These are phyloP conservation scores for Alternaria triticina DNA, from an alignment of 2,329 filamentous ascomycete species.

Conservation along the genomic window DNA sequence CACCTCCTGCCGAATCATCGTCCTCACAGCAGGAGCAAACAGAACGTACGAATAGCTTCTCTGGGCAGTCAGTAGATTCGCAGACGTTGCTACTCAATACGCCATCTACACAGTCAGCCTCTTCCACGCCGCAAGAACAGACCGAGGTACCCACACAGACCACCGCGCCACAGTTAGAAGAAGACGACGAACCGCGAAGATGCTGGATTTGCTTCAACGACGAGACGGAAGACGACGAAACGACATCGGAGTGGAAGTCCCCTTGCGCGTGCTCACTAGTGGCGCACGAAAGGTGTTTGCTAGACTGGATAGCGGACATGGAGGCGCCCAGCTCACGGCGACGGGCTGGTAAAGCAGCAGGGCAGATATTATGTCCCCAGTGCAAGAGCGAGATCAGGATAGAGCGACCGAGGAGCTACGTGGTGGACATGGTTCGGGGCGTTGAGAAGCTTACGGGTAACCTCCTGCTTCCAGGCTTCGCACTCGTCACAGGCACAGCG, in stretches of 20 bases:
- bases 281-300: constrained; percentile 86
- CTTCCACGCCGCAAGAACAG: constrained; percentile 20
- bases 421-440: constrained; percentile 70
- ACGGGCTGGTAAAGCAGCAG: constrained; percentile 53
- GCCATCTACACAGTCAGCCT: constrained; percentile 22
- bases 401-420: constrained; percentile 73
- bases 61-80: constrained; percentile 53
- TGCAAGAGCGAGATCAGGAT: constrained; percentile 85
- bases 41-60: constrained; percentile 45
- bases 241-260: constrained; percentile 75
- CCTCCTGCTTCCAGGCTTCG: constrained; percentile 69
- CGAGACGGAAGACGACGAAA: constrained; percentile 67
- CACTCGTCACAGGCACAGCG: constrained; percentile 59
- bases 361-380: constrained; percentile 81
- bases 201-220: constrained; percentile 76
- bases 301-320: constrained; percentile 92
- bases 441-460: constrained; percentile 63
- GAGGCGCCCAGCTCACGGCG: constrained; percentile 66
- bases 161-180: constrained; percentile 17
- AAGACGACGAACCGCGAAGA: constrained; percentile 55
- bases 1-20: constrained; percentile 29
- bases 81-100: constrained; percentile 55
- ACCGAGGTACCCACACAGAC: constrained; percentile 20
- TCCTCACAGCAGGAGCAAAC: constrained; percentile 24
- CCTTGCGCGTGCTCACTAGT: constrained; percentile 90